Base-by-base conservation (phyloP, 352 stramenopile genomes). In the Phytophthora tentaculata region DNA sequence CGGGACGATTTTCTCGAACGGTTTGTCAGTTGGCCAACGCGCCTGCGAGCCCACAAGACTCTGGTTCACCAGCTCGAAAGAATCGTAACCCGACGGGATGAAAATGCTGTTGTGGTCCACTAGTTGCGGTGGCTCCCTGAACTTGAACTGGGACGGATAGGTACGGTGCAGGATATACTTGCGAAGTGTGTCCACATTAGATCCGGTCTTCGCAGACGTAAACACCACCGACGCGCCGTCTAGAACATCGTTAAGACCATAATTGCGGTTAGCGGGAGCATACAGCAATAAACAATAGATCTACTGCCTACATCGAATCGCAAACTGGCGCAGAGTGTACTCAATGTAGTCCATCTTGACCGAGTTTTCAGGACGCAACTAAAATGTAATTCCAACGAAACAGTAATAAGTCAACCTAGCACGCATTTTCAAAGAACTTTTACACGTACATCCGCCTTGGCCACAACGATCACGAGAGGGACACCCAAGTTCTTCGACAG, bases 321-420 rank as follows among this genome's bases (percentile, higher is more conserved):
- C 84, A 56, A 91, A 89, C 47, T 92, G 84, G 39, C 88, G 88
- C 32, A 95, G 73, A 5, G 78, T 86, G 56, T 84, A 94, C 71
- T 95, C 84, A 41, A 94, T 84, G 67, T 89, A 95, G 66, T 95
- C 88, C 80, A 93, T 91, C 64, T 94, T 92, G 19, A 92, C 67
- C 6, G 88, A 93, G 70, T 91, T 92, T 52, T 95, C 88, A 7
- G 80, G 80, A 26, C 84, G 81, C 50, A 90, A 58, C 84, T 91
- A 63, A 6, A 64, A 51, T 1, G n/a, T n/a, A 29, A 53, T 50
- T 44, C 35, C 32, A 43, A 32, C 48, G 43, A 60, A 22, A 61
- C 2, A 64, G 6, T 32, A 7, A 45, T 43, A 49, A 60, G 8
- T n/a, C 9, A 55, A 28, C 22, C 6, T 35, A 23, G 19, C 22